Evolutionary conservation across 257 asterid species (phyloP).

Genomic region (Nicotiana benthamiana): DNA sequence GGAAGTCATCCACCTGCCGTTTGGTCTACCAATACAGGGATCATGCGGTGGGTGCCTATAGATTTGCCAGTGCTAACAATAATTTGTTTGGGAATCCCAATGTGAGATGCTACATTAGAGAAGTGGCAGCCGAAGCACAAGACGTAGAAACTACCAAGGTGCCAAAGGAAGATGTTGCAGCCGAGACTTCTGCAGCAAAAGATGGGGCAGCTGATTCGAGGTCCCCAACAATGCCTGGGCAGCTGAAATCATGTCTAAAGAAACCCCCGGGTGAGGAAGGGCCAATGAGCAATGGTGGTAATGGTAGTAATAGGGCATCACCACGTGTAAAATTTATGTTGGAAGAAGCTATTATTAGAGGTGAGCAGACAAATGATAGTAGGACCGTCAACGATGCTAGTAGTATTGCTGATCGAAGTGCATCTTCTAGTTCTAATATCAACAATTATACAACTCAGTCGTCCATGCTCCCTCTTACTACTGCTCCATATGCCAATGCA

Average conservation of each 20-base stretch:
- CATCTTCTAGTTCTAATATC: conserved; percentile 36
- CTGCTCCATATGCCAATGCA: conserved; percentile 31
- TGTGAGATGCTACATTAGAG: conserved; percentile 56
- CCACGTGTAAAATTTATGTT: conserved; percentile 77
- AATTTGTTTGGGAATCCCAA: conserved; percentile 60
- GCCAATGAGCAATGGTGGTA: conserved; percentile 19
- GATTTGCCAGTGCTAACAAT: conserved; percentile 35
- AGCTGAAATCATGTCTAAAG: conserved; percentile 74
- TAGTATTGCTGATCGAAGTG: conserved; percentile 29
- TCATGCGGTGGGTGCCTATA: conserved; percentile 53
- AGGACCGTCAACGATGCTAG: conserved; percentile 20
- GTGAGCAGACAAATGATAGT: conserved; percentile 25
- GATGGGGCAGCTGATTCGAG: conserved; percentile 19
- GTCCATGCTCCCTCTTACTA: conserved; percentile 24
- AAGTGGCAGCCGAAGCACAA: conserved; percentile 34
- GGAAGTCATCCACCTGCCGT: conserved; percentile 74
- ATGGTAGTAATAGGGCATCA: conserved; percentile 37
- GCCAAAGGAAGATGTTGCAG: conserved; percentile 32
- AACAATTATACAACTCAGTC: conserved; percentile 42
- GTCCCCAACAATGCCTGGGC: conserved; percentile 20
- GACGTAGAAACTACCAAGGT: conserved; percentile 46
- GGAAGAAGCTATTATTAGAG: conserved; percentile 52
- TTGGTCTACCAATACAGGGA: conserved; percentile 47
- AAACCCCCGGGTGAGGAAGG: conserved; percentile 54
- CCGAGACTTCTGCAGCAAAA: conserved; percentile 19